phyloP scores from a whole-genome alignment of 495 filamentous ascomycete species.

The Astrothelium macrocarpum region DNA sequence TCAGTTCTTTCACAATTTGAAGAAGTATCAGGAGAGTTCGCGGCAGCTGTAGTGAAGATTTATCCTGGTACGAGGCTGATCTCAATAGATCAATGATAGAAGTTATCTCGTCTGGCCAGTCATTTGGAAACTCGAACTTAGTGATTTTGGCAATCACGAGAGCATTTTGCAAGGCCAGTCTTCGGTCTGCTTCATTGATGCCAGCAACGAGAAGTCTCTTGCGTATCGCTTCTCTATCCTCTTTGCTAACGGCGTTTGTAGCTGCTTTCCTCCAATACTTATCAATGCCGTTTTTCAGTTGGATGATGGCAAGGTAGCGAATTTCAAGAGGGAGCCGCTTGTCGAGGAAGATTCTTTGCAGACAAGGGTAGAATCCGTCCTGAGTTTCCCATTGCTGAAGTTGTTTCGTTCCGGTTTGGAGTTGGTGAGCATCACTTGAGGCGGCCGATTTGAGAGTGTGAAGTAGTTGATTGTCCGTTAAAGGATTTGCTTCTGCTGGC shows the following conservation, averaged over 20 bases:
- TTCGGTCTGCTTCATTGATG: constrained; percentile 59
- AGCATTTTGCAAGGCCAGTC: constrained; percentile 75
- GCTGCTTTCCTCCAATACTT: constrained; percentile 80
- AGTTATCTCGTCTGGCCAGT: constrained; percentile 55
- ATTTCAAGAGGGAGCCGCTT: constrained; percentile 60
- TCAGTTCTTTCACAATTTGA: constrained; percentile 80
- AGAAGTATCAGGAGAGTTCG: constrained; percentile 68
- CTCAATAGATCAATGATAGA: constrained; percentile 53
- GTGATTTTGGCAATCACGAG: constrained; percentile 80
- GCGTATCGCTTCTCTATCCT: constrained; percentile 67
- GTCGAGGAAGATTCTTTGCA: constrained; percentile 73
- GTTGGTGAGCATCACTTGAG: constrained; percentile 61
- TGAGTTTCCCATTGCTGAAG: constrained; percentile 75
- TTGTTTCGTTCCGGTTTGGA: constrained; percentile 73
- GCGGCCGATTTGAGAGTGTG: constrained; percentile 61
- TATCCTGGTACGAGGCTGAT: constrained; percentile 35
- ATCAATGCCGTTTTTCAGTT: constrained; percentile 91
- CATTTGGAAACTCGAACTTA: constrained; percentile 75
- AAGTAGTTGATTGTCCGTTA: constrained; percentile 57
- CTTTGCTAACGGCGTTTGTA: constrained; percentile 56
- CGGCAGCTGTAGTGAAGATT: constrained; percentile 48
- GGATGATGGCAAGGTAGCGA: constrained; percentile 83
- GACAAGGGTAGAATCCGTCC: constrained; percentile 61
- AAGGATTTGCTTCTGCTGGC: constrained; percentile 51
- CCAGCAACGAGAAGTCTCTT: constrained; percentile 60